Evolutionary conservation across 2,329 filamentous ascomycete species (phyloP).

Genomic region (Colletotrichum filicis): DNA sequence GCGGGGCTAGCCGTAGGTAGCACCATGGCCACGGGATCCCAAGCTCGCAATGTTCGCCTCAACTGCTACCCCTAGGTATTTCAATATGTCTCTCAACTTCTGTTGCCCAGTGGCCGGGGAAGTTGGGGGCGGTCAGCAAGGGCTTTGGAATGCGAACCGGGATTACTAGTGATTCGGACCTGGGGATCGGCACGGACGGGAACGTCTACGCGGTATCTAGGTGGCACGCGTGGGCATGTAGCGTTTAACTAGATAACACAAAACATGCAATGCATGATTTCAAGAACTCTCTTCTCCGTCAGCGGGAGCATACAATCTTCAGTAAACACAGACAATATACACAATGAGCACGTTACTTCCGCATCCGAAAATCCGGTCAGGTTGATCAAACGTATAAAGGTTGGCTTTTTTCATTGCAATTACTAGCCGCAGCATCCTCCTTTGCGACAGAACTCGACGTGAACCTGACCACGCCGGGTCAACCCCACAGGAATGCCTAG

Average conservation of each 20-base stretch:
- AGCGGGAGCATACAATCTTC: too few species aligned
- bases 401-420: slow-evolving; percentile 11
- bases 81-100: neutral
- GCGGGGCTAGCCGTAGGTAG: neutral
- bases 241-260: neutral
- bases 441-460: neutral
- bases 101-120: neutral
- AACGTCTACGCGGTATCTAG: neutral
- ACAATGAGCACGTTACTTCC: too few species aligned
- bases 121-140: neutral
- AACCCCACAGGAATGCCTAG: neutral
- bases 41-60: neutral
- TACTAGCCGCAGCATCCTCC: slow-evolving; percentile 10
- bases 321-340: too few species aligned
- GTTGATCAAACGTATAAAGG: neutral
- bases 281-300: neutral
- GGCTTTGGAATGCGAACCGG: slow-evolving; percentile 9
- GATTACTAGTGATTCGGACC: neutral
- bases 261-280: neutral
- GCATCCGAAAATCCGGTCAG: neutral
- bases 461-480: slow-evolving; percentile 5
- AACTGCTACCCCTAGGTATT: neutral
- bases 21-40: neutral
- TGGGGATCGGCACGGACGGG: slow-evolving; percentile 3
- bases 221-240: neutral